Percentiles rank a stretch among this genome's conserved stretches.
phyloP scores from a whole-genome alignment of 2,329 filamentous ascomycete genomes.

The Colletotrichum neosansevieriae region DNA sequence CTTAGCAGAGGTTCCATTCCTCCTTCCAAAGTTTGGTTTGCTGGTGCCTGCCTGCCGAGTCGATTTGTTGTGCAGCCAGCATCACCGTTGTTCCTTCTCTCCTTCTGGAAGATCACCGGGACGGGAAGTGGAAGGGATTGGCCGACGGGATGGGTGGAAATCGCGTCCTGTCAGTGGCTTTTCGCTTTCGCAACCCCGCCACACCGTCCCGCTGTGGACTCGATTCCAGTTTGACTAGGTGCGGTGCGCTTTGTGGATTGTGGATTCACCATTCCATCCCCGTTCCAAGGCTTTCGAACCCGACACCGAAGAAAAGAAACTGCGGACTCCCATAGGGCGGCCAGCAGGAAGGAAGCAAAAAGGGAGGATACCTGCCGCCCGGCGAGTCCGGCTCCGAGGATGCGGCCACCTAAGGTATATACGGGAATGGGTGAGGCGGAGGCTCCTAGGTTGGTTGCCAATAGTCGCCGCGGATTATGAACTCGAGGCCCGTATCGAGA shows the following conservation, averaged over 20 bases:
- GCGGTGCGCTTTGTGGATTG: neutral
- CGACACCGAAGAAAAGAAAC: constrained; percentile 15
- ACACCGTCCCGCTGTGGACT: constrained; percentile 16
- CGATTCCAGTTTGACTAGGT: neutral
- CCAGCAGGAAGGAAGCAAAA: neutral
- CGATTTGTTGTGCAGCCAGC: too few species aligned
- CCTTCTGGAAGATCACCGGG: constrained; percentile 11
- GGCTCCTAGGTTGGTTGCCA: neutral
- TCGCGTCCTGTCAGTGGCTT: constrained; percentile 2
- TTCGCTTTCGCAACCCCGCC: constrained; percentile 24
- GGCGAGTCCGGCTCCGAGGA: constrained; percentile 12
- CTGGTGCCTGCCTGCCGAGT: neutral
- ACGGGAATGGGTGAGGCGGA: neutral
- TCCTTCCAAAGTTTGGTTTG: neutral
- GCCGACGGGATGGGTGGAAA: constrained; percentile 3
- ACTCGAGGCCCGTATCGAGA: neutral
- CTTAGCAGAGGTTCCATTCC: too few species aligned
- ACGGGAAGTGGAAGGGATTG: constrained; percentile 19
- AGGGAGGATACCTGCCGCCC: constrained; percentile 8
- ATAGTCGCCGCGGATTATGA: neutral
- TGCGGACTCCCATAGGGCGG: neutral
- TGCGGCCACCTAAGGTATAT: neutral
- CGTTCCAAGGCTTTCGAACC: neutral
- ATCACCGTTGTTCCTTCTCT: constrained; percentile 8
- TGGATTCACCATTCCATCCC: neutral